These are phyloP conservation scores for Pythium angustatum DNA, from an alignment of 352 stramenopile genomes.

Conservation along the genomic window DNA sequence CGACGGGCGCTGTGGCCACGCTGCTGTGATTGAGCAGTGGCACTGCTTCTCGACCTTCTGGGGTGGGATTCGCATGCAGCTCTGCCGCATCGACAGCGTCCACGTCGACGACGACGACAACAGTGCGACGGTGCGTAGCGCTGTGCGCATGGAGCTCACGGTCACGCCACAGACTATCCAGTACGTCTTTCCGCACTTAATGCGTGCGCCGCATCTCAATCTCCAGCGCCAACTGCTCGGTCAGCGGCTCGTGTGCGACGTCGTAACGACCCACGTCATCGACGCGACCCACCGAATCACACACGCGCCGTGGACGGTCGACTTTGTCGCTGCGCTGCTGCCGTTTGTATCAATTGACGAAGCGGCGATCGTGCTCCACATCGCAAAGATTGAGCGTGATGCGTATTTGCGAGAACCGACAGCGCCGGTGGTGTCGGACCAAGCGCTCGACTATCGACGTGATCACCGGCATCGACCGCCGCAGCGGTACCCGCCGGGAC, in stretches of 20 bases:
- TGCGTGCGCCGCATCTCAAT: not conserved
- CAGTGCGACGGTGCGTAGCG: not conserved
- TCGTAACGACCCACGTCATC: not conserved
- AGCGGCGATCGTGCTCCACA: too few species aligned
- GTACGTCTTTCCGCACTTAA: not conserved
- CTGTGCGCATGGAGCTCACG: not conserved
- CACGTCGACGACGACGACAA: not conserved
- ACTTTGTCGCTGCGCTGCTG: not conserved
- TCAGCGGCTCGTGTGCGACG: not conserved
- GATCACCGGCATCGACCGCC: too few species aligned
- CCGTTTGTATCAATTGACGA: too few species aligned
- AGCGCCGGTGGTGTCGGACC: too few species aligned
- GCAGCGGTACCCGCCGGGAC: too few species aligned
- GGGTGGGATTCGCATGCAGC: not conserved
- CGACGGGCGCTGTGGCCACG: not conserved
- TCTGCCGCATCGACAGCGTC: not conserved
- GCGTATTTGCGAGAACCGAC: too few species aligned
- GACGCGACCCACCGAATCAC: too few species aligned
- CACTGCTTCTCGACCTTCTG: not conserved
- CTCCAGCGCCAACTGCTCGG: not conserved
- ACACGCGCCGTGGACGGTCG: not conserved
- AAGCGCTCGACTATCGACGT: too few species aligned
- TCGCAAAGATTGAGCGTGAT: too few species aligned
- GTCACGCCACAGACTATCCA: not conserved
- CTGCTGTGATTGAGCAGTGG: not conserved